Conservation (phyloP, 495 filamentous ascomycete genomes). For the Letharia columbiana region DNA sequence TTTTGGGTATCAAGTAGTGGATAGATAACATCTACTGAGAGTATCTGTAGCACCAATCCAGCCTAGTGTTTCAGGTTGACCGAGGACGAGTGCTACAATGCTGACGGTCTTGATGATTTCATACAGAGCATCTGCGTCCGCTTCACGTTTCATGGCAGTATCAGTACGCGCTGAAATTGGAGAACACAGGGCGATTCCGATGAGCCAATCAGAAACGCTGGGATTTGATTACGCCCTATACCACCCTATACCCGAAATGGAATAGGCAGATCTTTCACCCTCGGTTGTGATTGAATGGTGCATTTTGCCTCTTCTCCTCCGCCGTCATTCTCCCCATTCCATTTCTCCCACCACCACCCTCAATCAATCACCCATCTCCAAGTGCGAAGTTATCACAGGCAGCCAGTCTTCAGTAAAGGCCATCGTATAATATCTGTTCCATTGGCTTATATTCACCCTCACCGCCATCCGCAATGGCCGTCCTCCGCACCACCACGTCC, state of each 20-base stretch:
- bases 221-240: constrained; percentile 4
- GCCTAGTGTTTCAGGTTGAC: too few species aligned
- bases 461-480: constrained; percentile 52
- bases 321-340: background rate
- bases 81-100: too few species aligned
- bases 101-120: too few species aligned
- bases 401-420: background rate
- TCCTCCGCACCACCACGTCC: constrained; percentile 61
- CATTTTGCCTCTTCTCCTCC: constrained; percentile 18
- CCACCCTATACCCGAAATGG: background rate
- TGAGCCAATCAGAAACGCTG: constrained; percentile 11
- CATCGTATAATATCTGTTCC: background rate
- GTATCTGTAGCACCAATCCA: too few species aligned
- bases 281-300: constrained; percentile 18
- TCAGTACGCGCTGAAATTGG: too few species aligned
- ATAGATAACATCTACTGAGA: too few species aligned
- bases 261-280: constrained; percentile 4
- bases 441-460: background rate
- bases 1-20: too few species aligned
- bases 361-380: background rate
- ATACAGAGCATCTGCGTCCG: too few species aligned
- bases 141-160: too few species aligned
- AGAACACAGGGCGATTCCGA: too few species aligned
- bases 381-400: background rate
- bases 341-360: background rate